Evolutionary conservation across 371 early-diverging fungal genomes (phyloP).

Genomic region (Parasitella parasitica): DNA sequence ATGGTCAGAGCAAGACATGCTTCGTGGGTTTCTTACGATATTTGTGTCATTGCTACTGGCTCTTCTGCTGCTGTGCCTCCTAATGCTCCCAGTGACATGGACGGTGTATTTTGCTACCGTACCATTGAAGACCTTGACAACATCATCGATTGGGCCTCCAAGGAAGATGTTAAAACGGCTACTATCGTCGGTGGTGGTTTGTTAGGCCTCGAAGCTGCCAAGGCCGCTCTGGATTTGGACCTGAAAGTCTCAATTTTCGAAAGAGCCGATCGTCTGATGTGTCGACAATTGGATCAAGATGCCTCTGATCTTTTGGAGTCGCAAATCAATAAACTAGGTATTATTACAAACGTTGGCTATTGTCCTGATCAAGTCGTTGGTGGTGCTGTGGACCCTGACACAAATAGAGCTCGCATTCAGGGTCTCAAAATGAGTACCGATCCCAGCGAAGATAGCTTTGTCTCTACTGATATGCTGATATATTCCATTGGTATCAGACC

Average conservation of each 20-base stretch:
- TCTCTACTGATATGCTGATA: conserved; percentile 54
- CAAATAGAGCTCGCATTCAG: not conserved
- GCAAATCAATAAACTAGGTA: conserved; percentile 57
- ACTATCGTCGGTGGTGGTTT: conserved; percentile 68
- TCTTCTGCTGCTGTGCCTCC: conserved; percentile 61
- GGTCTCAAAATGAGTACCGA: conserved; percentile 14
- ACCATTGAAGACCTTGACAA: conserved; percentile 58
- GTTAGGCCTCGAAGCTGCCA: conserved; percentile 69
- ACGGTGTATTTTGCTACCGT: conserved; percentile 67
- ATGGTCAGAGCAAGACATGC: conserved; percentile 33
- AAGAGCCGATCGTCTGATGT: conserved; percentile 50
- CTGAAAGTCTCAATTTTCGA: conserved; percentile 56
- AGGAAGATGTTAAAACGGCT: conserved; percentile 30
- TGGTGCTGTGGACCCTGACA: conserved; percentile 11
- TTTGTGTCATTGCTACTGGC: conserved; percentile 64
- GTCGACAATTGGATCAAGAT: conserved; percentile 59
- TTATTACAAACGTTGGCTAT: conserved; percentile 34
- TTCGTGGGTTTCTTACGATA: conserved; percentile 47
- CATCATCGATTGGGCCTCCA: conserved; percentile 50
- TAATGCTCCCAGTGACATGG: conserved; percentile 25
- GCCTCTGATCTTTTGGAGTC: conserved; percentile 48
- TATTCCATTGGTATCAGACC: conserved; percentile 63
- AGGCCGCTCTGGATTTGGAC: conserved; percentile 58
- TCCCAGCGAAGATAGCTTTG: conserved; percentile 15
- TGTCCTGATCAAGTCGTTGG: conserved; percentile 36